Percentiles rank a stretch among this genome's conserved stretches.
phyloP scores from a whole-genome alignment of 306 rosid species.

The Gillenia trifoliata region DNA sequence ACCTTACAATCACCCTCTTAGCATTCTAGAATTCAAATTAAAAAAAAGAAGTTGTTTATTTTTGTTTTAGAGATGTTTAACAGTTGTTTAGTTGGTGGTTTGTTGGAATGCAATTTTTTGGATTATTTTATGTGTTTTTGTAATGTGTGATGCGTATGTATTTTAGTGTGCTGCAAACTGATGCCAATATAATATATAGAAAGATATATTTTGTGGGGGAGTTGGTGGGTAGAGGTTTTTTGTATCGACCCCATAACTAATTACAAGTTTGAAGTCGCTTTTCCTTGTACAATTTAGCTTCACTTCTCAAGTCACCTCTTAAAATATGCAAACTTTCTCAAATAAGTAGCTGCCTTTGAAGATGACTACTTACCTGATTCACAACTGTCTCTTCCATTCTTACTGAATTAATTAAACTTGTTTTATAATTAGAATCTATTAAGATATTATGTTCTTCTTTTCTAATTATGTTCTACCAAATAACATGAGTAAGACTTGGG shows the following conservation, averaged over 20 bases:
- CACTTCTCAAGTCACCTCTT: conserved; percentile 59
- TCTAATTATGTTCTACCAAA: conserved; percentile 1
- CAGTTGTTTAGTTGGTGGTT: neutral
- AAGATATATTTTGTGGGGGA: no score
- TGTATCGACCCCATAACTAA: conserved; percentile 69
- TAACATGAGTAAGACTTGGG: neutral
- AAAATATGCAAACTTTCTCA: conserved; percentile 35
- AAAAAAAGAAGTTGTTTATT: neutral
- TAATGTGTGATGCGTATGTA: neutral
- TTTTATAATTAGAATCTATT: neutral
- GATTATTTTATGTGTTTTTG: neutral
- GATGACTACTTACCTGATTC: conserved; percentile 51
- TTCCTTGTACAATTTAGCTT: conserved; percentile 56
- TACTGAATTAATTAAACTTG: neutral
- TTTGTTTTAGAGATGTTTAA: neutral
- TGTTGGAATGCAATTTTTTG: neutral
- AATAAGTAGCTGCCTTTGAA: conserved; percentile 43
- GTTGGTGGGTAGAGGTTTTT: conserved; percentile 12
- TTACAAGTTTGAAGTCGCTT: conserved; percentile 80
- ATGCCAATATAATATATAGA: no score
- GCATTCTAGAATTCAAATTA: conserved; percentile 16
- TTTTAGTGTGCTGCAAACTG: neutral
- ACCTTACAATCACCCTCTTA: conserved; percentile 39
- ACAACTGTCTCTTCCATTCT: neutral
- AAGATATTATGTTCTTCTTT: neutral